Evolutionary conservation across 192 early-diverging fungal genomes (phyloP).

Genomic region (Umbelopsis vinacea): DNA sequence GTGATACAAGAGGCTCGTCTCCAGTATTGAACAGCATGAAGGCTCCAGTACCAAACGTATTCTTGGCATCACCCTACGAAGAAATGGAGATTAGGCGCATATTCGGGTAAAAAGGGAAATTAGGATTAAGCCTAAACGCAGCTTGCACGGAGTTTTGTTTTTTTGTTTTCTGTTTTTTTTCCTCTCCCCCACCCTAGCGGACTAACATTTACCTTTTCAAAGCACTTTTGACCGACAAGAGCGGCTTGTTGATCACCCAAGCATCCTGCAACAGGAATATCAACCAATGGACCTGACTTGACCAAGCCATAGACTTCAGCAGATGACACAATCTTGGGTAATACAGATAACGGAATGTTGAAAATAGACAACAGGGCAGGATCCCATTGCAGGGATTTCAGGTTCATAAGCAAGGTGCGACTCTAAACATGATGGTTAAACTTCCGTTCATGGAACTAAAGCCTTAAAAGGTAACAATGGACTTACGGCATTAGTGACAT

Average conservation of each 20-base stretch:
- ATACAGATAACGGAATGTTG: slow-evolving; percentile 51
- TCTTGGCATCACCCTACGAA: slow-evolving; percentile 82
- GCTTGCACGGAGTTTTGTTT: no score
- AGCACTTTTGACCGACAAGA: slow-evolving; percentile 91
- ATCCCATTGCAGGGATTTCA: slow-evolving; percentile 82
- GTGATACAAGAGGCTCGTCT: slow-evolving; percentile 68
- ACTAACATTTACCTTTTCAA: slow-evolving; percentile 42
- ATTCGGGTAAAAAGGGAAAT: not conserved
- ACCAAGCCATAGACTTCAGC: slow-evolving; percentile 78
- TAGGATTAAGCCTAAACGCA: not conserved
- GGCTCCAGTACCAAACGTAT: slow-evolving; percentile 95
- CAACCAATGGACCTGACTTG: slow-evolving; percentile 58
- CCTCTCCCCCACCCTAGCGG: no score
- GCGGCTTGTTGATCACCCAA: slow-evolving; percentile 96
- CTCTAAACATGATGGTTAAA: slow-evolving; percentile 32
- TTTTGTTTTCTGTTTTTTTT: no score
- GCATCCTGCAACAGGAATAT: slow-evolving; percentile 82
- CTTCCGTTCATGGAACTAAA: slow-evolving; percentile 2
- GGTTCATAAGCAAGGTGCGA: slow-evolving; percentile 93
- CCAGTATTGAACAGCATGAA: slow-evolving; percentile 99
- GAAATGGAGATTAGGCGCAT: not conserved
- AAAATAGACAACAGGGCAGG: slow-evolving; percentile 74
- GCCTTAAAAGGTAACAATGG: slow-evolving; percentile 20
- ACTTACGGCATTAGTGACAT: slow-evolving; percentile 85
- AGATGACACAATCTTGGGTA: slow-evolving; percentile 84